Evolutionary conservation across 2,329 filamentous ascomycete genomes (phyloP), one percentile per base, ranked within the genome.

Genomic region (Emergomyces africanus): DNA sequence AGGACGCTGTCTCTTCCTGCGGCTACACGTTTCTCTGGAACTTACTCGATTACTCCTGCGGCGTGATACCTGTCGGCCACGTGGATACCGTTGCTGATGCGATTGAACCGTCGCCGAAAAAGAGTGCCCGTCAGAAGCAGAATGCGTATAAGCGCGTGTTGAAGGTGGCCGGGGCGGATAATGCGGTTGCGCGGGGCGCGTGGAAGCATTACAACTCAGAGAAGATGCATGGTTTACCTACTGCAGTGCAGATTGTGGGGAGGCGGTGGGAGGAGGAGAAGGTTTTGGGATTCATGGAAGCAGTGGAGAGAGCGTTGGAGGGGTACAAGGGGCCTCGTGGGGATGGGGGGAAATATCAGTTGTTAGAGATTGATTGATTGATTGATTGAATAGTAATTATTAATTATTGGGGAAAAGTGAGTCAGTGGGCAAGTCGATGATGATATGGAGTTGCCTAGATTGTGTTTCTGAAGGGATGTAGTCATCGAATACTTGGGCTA

Each of bases 21-120:
- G 90, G 90, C 0, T 96, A 97, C 69, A 96, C 91, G 0, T 96
- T 96, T 70, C 74, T 96, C 59, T 97, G 94, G 77, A 96, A 96
- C 67, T 64, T 96, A 83, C 82, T 96, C 54, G 92, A 96, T 70
- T 96, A 96, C 73, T 83, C 88, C 0, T 82, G 83, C 14, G 91
- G 91, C 42, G 83, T 96, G 41, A 68, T 97, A 25, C 91, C 92
- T 0, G 85, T 96, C 1, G 92, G 89, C 0, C 88, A 90, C 61
- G 91, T 96, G 0, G 87, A 96, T 64, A 68, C 72, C 1, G 77
- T 83, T 48, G 88, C 94, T 67, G 79, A 83, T 62, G 78, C 91
- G 0, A 83, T 90, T 0, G 65, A 75, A 0, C 71, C 81, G 3
- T 60, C 62, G 51, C 60, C 61, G 15, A 63, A 41, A 35, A 59